Evolutionary conservation across 768 basidiomycete species (phyloP).

Genomic region (Sporobolomyces pararoseus): DNA sequence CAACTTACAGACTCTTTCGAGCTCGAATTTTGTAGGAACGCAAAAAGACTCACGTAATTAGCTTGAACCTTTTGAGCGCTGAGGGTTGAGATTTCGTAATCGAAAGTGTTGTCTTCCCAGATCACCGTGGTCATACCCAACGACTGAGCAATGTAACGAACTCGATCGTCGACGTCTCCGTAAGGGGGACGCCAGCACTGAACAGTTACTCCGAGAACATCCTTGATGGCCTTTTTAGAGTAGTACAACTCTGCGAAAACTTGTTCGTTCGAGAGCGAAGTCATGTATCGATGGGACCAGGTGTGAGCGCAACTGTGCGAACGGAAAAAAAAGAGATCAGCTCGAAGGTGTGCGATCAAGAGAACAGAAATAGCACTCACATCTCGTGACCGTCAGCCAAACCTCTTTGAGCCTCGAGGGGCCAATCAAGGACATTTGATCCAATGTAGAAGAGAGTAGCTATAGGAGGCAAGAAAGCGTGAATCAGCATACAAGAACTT

Average conservation of each 20-base stretch:
- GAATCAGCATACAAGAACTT: no score
- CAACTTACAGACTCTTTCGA: no score
- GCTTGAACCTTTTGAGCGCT: conserved; percentile 37
- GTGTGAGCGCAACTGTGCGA: conserved; percentile 29
- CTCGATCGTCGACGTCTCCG: conserved; percentile 72
- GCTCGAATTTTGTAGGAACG: not conserved
- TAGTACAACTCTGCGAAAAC: conserved; percentile 86
- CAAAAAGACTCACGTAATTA: conserved; percentile 45
- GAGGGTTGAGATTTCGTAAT: conserved; percentile 23
- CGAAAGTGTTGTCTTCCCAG: conserved; percentile 30
- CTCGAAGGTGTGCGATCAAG: conserved; percentile 19
- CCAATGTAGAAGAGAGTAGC: conserved; percentile 37
- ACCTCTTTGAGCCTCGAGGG: conserved; percentile 50
- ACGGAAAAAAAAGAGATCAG: conserved; percentile 5
- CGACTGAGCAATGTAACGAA: conserved; percentile 49
- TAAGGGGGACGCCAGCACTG: conserved; percentile 62
- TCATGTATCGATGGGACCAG: conserved; percentile 43
- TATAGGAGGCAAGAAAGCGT: no score
- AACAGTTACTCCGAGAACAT: conserved; percentile 68
- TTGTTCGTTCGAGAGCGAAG: conserved; percentile 62
- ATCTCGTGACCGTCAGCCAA: conserved; percentile 50
- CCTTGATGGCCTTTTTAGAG: conserved; percentile 78
- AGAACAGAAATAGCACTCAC: conserved; percentile 34
- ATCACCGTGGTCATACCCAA: conserved; percentile 41
- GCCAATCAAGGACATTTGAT: conserved; percentile 52